A percentile compares a stretch with the other conserved stretches of the same genome.
phyloP scores from a whole-genome alignment of 1,139 yeast genomes.

The Geotrichum cucujoidarum region DNA sequence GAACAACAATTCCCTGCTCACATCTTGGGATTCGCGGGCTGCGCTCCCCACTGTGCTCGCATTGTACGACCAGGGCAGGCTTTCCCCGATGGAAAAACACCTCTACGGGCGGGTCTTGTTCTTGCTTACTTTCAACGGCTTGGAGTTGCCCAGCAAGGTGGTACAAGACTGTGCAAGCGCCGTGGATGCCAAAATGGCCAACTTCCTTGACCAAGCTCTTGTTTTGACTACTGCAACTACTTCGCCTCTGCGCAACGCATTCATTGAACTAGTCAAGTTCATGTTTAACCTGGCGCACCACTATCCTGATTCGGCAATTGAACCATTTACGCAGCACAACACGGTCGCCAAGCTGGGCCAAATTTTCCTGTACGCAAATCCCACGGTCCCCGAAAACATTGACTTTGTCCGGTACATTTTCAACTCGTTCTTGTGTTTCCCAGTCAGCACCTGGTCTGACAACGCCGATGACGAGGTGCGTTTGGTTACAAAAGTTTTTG shows the following conservation, averaged over 20 bases:
- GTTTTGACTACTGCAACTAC: background rate
- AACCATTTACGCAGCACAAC: background rate
- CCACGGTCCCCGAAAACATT: conserved; percentile 12
- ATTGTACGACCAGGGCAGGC: conserved; percentile 14
- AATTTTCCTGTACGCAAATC: conserved; percentile 18
- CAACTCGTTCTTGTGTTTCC: conserved; percentile 22
- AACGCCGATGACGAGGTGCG: background rate
- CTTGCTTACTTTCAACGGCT: conserved; percentile 25
- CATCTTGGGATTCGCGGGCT: conserved; percentile 17
- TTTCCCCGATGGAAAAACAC: conserved; percentile 12
- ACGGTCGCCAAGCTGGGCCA: conserved; percentile 17
- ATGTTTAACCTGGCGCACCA: conserved; percentile 26
- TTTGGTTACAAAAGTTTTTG: conserved; percentile 1
- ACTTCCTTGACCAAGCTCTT: background rate
- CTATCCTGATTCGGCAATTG: conserved; percentile 15
- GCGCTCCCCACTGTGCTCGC: conserved; percentile 15
- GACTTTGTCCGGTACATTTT: conserved; percentile 22
- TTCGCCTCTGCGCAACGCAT: conserved; percentile 14
- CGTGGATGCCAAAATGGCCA: conserved; percentile 15
- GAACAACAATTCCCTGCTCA: conserved; percentile 21
- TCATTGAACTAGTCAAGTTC: conserved; percentile 26
- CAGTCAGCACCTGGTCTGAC: conserved; percentile 20
- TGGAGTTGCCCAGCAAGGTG: background rate
- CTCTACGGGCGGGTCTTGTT: conserved; percentile 24
- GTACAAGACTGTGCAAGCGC: conserved; percentile 15